Conservation (phyloP, 129 eudicot genomes). For the Lonicera japonica region DNA sequence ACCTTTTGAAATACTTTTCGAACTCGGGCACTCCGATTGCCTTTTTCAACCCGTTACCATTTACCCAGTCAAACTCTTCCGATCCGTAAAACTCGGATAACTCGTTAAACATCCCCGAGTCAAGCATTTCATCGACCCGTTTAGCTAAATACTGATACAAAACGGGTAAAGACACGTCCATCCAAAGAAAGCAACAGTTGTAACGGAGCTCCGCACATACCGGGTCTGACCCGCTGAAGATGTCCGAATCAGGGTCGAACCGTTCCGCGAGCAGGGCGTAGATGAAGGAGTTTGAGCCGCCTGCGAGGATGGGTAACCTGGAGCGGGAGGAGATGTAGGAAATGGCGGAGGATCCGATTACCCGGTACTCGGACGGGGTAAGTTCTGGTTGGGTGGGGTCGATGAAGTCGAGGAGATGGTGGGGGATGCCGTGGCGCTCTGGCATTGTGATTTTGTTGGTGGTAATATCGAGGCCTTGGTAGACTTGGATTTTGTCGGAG, state of each 20-base stretch:
- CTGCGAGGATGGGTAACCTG: constrained; percentile 53
- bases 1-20: constrained; percentile 28
- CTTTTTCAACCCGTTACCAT: constrained; percentile 39
- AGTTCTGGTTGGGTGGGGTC: constrained; percentile 36
- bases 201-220: constrained; percentile 41
- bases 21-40: constrained; percentile 83
- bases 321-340: constrained; percentile 31
- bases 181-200: constrained; percentile 66
- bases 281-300: constrained; percentile 82
- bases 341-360: constrained; percentile 25
- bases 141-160: constrained; percentile 43
- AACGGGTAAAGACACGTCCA: constrained; percentile 50
- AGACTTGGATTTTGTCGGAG: constrained; percentile 81
- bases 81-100: constrained; percentile 36
- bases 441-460: constrained; percentile 64
- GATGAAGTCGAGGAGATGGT: constrained; percentile 62
- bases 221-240: constrained; percentile 35
- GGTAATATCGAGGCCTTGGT: constrained; percentile 60
- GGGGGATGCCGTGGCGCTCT: constrained; percentile 50
- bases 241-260: constrained; percentile 39
- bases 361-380: constrained; percentile 47
- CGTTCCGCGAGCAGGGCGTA: constrained; percentile 46
- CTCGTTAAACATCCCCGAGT: constrained; percentile 80
- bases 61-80: constrained; percentile 10
- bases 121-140: constrained; percentile 87